Evolutionary conservation across 2,329 filamentous ascomycete species (phyloP).

Genomic region (Aspergillus aculeatus): DNA sequence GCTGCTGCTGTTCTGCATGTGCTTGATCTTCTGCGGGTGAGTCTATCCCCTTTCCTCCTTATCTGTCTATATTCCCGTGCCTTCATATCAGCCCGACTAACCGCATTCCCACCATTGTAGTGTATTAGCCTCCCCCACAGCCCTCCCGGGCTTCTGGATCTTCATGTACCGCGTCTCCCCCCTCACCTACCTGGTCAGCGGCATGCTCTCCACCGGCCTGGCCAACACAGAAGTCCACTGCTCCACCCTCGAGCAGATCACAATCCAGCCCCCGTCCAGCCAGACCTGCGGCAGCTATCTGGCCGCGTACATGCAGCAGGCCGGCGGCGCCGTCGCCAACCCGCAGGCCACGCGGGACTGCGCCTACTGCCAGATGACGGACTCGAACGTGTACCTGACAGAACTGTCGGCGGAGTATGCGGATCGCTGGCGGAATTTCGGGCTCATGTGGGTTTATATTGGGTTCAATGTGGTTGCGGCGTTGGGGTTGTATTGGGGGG

Average conservation of each 20-base stretch:
- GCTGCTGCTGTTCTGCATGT: conserved; percentile 1
- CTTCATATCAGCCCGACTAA: no score
- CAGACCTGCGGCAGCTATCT: conserved; percentile 4
- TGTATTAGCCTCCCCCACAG: not conserved
- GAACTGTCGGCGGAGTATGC: not conserved
- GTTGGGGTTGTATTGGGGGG: not conserved
- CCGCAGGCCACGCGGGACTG: not conserved
- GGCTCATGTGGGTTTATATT: conserved; percentile 2
- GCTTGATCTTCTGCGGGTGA: conserved; percentile 2
- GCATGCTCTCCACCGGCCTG: conserved; percentile 8
- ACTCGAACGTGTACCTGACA: conserved; percentile 1
- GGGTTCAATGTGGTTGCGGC: not conserved
- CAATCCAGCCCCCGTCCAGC: not conserved
- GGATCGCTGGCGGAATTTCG: conserved; percentile 2
- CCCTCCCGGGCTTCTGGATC: conserved; percentile 9
- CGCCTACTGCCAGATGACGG: not conserved
- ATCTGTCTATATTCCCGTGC: no score
- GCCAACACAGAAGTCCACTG: conserved; percentile 3
- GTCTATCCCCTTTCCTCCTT: not conserved
- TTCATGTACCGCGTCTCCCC: conserved; percentile 13
- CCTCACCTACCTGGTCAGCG: conserved; percentile 7
- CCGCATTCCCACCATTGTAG: not conserved
- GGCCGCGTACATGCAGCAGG: not conserved
- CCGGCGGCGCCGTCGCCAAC: conserved; percentile 4
- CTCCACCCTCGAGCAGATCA: not conserved